Percentiles rank a stretch among this genome's conserved stretches.
phyloP scores from a whole-genome alignment of 768 basidiomycete genomes.

The Candolleomyces aberdarensis region DNA sequence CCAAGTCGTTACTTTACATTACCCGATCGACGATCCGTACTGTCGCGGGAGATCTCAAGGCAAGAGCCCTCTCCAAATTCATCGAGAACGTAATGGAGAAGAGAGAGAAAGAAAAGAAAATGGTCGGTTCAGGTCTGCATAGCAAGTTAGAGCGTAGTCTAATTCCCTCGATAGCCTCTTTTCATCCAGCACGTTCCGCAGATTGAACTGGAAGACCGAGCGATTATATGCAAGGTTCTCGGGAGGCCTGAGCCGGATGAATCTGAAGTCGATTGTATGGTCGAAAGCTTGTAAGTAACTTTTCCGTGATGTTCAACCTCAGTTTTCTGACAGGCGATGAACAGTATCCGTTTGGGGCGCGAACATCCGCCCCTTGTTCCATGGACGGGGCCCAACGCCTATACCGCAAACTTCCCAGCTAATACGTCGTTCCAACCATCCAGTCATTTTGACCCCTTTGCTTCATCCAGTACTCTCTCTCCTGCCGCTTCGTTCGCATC shows the following conservation, averaged over 20 bases:
- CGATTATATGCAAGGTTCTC: conserved; percentile 53
- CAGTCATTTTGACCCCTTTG: not conserved
- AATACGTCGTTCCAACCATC: not conserved
- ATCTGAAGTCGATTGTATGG: conserved; percentile 34
- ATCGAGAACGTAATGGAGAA: conserved; percentile 41
- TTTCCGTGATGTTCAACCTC: not conserved
- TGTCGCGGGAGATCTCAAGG: conserved; percentile 51
- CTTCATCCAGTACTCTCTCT: not conserved
- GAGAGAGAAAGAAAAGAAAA: conserved; percentile 34
- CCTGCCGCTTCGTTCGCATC: not conserved
- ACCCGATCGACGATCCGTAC: conserved; percentile 47
- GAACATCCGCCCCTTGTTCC: conserved; percentile 6
- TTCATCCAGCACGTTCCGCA: conserved; percentile 44
- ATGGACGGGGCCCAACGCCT: conserved; percentile 25
- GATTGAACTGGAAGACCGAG: conserved; percentile 40
- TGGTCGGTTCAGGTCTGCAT: not conserved
- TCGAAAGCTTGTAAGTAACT: conserved; percentile 49
- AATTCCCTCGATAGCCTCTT: conserved; percentile 24
- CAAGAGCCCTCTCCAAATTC: conserved; percentile 56
- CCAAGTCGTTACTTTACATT: conserved; percentile 67
- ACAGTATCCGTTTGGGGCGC: not conserved
- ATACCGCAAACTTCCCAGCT: not conserved
- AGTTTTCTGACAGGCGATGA: conserved; percentile 5
- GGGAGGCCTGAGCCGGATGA: conserved; percentile 42
- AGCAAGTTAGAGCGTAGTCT: not conserved